Evolutionary conservation across 2,329 filamentous ascomycete species (phyloP), one percentile per base, ranked within the genome.

Genomic region (Akanthomyces dipterigenus): DNA sequence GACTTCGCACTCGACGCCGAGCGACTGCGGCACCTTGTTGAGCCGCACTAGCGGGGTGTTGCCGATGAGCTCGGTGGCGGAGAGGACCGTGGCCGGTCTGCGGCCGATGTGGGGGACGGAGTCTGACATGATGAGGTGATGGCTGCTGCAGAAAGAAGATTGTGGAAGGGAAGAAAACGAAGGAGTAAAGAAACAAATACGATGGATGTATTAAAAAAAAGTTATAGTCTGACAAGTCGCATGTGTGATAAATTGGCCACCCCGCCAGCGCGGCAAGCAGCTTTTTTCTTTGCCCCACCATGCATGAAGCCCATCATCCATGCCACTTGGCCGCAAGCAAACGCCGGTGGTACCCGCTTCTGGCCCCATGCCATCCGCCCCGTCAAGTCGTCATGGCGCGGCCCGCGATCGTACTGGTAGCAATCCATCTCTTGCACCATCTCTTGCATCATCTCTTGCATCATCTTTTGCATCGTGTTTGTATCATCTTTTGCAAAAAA

Each of bases 11-110:
- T 95, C 87, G 70, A 99, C 90, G 58, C 93, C 93, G 22, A 96
- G 82, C 58, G 90, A 93, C 73, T 95, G 88, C 3, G 95, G 95
- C 65, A 99, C 87, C 78, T 89, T 92, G 80, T 97, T 97, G 65
- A 99, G 82, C 55, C 90, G 89, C 46, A 99, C 91, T 59, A 99
- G 86, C n/a, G 95, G 95, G 45, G 93, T 96, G 76, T 96, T 93
- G 70, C 93, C 93, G 69, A 99, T 97, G 67, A 97, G 86, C 76
- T 96, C 88, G 50, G 87, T 89, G 66, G 93, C 89, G 61, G 86
- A 87, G 70, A 85, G 70, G 54, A 79, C 78, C 38, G 76, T 76
- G 38, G 75, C 70, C 64, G 72, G 68, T 55, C 67, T 67, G 61
- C 71, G 74, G 60, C 66, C 61, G 55, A 68, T 66, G 64, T 72